Base-by-base conservation (phyloP, 768 basidiomycete genomes). In the Russula sp. region DNA sequence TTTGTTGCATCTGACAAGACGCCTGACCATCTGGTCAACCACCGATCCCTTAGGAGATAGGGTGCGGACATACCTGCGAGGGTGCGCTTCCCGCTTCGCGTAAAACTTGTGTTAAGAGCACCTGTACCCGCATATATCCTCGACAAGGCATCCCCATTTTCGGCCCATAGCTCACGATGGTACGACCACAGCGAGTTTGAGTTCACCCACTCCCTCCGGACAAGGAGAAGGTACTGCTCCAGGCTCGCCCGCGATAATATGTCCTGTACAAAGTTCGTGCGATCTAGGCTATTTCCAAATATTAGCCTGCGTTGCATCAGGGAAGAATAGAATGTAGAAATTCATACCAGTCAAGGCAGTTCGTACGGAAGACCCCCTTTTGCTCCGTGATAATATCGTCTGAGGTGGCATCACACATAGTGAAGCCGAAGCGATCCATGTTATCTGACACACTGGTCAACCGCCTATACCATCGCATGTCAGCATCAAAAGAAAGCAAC, bases 201-300 rank as follows among this genome's bases (percentile, higher is more conserved):
- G 56, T 81, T 79, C 34, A 84, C 69, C 88, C 90, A 94, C 70
- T 88, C 87, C 2, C 85, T 83, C 43, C 85, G 85, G 53, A 90
- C 83, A 42, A 93, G 85, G 45, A 79, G 71, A 39, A 98, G 81
- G 70, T 92, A 98, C 64, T 90, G 83, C 69, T 93, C 88, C 16
- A 98, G 77, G 0, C 87, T 84, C 45, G 81, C 81, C 13, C 88
- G 82, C 4, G 95, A 96, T 47, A 98, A 77, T 68, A 97, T 93
- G 69, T 98, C 96, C 73, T 99, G 91, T 1, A 97, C 87, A 67
- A 98, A 96, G 72, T 99, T 99, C 5, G 97, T 99, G 42, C 97
- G 86, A 69, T 99, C 96, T 65, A 99, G 76, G 72, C 97, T 97
- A 14, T 43, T 34, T 6, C 20, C 25, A 16, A n/a, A 32, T 38